A percentile compares a stretch with the other conserved stretches of the same genome.
Evolutionary conservation across 2,329 filamentous ascomycete genomes (phyloP).

Genomic region (Colletotrichum acutatum): DNA sequence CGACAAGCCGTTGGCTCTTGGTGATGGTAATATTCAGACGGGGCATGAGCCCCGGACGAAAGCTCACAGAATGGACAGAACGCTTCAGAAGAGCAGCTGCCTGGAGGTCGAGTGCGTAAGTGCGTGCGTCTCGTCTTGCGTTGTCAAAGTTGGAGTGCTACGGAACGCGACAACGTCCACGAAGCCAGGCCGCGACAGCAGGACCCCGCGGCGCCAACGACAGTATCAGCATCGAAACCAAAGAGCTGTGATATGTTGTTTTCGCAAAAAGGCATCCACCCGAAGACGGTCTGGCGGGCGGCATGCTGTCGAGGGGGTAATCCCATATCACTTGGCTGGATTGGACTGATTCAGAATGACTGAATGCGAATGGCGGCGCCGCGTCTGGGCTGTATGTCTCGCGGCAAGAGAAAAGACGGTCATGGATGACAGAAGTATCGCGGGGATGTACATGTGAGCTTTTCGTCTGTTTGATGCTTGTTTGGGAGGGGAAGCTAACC

Average conservation of each 20-base stretch:
- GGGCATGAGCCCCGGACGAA: background rate
- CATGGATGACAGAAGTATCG: background rate
- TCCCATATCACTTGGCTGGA: background rate
- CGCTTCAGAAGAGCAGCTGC: background rate
- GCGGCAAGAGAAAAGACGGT: background rate
- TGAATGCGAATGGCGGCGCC: background rate
- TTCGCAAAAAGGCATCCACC: background rate
- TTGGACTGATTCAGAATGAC: background rate
- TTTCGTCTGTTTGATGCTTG: slow-evolving; percentile 56
- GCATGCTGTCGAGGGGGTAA: background rate
- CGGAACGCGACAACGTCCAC: slow-evolving; percentile 2
- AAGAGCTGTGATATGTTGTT: background rate
- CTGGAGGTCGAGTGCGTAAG: slow-evolving; percentile 13
- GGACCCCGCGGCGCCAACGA: background rate
- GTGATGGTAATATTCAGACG: slow-evolving; percentile 8
- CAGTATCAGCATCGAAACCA: background rate
- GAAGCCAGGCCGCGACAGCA: slow-evolving; percentile 8
- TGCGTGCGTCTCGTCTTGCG: slow-evolving; percentile 19
- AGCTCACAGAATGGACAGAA: background rate
- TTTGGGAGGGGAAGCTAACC: slow-evolving; percentile 46
- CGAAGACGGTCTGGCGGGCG: background rate
- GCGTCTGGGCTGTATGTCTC: background rate
- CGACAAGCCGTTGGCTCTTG: background rate
- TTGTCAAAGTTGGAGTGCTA: slow-evolving; percentile 8
- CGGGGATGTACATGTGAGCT: slow-evolving; percentile 14